Evolutionary conservation across 371 early-diverging fungal species (phyloP), one percentile per base, ranked within the genome.

Genomic region (Saksenaea oblongispora): DNA sequence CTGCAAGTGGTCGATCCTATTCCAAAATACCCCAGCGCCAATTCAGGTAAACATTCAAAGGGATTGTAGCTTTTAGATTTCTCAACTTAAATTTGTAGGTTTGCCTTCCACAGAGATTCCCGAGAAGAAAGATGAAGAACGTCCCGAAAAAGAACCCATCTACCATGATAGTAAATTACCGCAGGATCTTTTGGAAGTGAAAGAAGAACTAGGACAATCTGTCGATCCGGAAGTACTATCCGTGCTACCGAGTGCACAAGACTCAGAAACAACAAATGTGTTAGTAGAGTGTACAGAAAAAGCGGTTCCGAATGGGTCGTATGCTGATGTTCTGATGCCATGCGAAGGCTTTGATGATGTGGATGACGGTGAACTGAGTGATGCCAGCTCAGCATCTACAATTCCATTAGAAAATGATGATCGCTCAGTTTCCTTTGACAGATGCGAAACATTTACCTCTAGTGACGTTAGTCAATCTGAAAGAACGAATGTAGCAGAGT

Each of bases 371-470:
- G 70, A 74, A 61, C 34, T 74, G 8, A 64, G 64, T 41, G 64
- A 59, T 59, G 64, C 64, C 13, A 74, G 74, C 47, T 68, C 68
- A 37, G 74, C 74, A 0, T 74, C 74, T 5, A 74, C 74, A 0
- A 51, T 74, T 31, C 58, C 68, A 31, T 39, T 74, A 5, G 63
- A 67, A 36, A 69, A 72, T 36, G 61, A 61, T 22, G 47, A 59
- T 58, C 60, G 56, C 8, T 3, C 56, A 47, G 51, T 47, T 7
- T 22, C 64, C 55, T 65, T 47, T 35, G 44, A 55, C 28, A 54
- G 8, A 2, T 47, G 22, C 24, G 51, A 47, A 36, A 5, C 54
- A 37, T 18, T 18, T 26, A 11, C 22, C 11, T 47, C 51, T 47
- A 0, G 10, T 47, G 51, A 47, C 2, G 39, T 39, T 4, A 22